Percentiles rank a stretch among this genome's conserved stretches.
Conservation (phyloP, 2,329 filamentous ascomycete species). For the Alternaria arbusti region DNA sequence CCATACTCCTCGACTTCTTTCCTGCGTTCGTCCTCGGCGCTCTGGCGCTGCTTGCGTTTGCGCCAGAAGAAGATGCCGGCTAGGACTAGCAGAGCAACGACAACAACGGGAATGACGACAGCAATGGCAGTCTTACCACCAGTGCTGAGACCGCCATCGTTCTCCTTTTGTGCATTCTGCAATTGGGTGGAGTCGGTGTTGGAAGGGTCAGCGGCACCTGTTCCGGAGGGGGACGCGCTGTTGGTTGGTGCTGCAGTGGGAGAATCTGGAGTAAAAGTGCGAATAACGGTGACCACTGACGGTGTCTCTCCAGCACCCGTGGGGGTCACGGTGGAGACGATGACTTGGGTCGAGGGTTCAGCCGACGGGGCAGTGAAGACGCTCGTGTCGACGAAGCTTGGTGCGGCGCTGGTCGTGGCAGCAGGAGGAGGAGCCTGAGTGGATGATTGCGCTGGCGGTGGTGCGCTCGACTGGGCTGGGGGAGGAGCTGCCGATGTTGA, state of each 20-base stretch:
- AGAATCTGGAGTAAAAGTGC: constrained; percentile 17
- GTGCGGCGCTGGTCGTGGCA: not conserved
- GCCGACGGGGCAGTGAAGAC: constrained; percentile 33
- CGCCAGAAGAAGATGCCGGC: constrained; percentile 85
- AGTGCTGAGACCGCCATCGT: constrained; percentile 58
- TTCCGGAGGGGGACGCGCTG: constrained; percentile 1
- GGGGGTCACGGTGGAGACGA: constrained; percentile 29
- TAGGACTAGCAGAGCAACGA: constrained; percentile 80
- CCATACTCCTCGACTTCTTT: constrained; percentile 98
- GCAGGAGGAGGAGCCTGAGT: constrained; percentile 2
- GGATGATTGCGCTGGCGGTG: constrained; percentile 15
- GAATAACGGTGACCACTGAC: constrained; percentile 24
- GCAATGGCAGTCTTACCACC: constrained; percentile 85
- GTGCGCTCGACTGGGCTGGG: constrained; percentile 14
- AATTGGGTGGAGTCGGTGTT: constrained; percentile 17
- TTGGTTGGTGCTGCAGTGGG: constrained; percentile 7
- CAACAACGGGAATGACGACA: constrained; percentile 90
- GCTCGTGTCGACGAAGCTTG: constrained; percentile 16
- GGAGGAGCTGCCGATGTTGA: constrained; percentile 17
- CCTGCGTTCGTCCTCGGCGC: constrained; percentile 83
- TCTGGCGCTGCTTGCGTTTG: constrained; percentile 83
- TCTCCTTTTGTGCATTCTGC: constrained; percentile 17
- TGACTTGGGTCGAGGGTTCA: constrained; percentile 25
- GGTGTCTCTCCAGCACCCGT: constrained; percentile 27
- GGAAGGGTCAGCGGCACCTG: constrained; percentile 11